Conservation (phyloP, 441 rosid genomes). For the Cnidoscolus chayamansa region DNA sequence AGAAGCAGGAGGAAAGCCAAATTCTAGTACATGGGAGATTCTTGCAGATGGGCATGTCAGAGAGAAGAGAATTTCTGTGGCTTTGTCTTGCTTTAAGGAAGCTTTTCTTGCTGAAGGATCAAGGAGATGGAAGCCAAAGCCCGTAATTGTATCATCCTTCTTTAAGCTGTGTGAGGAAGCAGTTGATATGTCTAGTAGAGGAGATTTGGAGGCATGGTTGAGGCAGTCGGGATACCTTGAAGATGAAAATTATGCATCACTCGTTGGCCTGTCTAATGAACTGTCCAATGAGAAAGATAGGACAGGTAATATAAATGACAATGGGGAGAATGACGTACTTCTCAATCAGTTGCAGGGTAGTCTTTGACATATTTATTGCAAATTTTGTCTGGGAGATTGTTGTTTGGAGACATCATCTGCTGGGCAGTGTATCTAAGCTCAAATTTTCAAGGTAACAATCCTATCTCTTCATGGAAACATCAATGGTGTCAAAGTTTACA, state of each 20-base stretch:
- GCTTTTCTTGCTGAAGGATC: slow-evolving; percentile 62
- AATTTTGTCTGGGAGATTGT: neutral
- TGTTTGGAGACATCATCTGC: neutral
- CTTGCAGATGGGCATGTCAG: slow-evolving; percentile 68
- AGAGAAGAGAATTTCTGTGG: slow-evolving; percentile 50
- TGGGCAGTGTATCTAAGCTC: neutral
- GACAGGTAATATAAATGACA: slow-evolving; percentile 15
- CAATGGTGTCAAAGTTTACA: neutral
- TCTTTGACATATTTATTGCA: slow-evolving; percentile 18
- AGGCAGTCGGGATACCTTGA: slow-evolving; percentile 48
- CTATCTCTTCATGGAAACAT: neutral
- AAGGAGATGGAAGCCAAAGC: slow-evolving; percentile 76
- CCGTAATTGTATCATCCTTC: slow-evolving; percentile 43
- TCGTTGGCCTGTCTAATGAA: slow-evolving; percentile 32
- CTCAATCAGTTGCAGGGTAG: slow-evolving; percentile 34
- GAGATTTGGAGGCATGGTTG: slow-evolving; percentile 43
- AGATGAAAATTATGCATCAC: slow-evolving; percentile 45
- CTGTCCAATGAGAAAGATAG: slow-evolving; percentile 14
- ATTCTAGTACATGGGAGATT: slow-evolving; percentile 72
- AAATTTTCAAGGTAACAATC: neutral
- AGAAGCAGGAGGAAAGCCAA: slow-evolving; percentile 79
- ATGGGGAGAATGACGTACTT: slow-evolving; percentile 29
- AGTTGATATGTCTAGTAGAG: slow-evolving; percentile 38
- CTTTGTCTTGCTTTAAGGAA: slow-evolving; percentile 61
- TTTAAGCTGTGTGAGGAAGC: slow-evolving; percentile 58